These are phyloP conservation scores for Magnolia changhungtana DNA, from an alignment of 164 flowering plant genomes.

Conservation along the genomic window DNA sequence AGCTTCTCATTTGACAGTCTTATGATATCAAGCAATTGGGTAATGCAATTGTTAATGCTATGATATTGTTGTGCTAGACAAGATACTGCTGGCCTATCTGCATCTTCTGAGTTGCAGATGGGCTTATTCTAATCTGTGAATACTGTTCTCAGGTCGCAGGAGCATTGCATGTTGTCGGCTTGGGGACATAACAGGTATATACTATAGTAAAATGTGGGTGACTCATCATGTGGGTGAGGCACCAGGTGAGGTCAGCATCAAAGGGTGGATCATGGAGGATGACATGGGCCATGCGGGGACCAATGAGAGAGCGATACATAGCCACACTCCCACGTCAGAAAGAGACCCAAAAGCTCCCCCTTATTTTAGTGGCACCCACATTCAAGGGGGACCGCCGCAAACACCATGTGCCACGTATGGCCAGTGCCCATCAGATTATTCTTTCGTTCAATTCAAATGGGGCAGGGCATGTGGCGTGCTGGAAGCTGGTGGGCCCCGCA, in stretches of 20 bases:
- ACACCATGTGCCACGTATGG: too few relatives aligned
- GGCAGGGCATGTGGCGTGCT: too few relatives aligned
- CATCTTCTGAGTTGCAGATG: neutral
- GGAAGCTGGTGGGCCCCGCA: neutral
- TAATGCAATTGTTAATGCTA: too few relatives aligned
- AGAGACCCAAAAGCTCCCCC: constrained; percentile 4
- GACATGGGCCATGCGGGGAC: constrained; percentile 6
- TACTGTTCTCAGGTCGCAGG: constrained; percentile 4
- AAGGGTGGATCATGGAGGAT: constrained; percentile 4
- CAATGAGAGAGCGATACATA: constrained; percentile 13
- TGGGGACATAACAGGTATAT: neutral
- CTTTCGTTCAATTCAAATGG: neutral
- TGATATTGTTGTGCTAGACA: neutral
- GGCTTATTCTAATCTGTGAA: neutral
- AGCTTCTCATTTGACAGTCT: neutral
- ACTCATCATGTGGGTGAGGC: constrained; percentile 20
- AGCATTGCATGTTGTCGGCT: too few relatives aligned
- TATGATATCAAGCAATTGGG: neutral
- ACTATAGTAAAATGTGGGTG: constrained; percentile 9
- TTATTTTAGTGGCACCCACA: constrained; percentile 4
- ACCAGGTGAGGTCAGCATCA: constrained; percentile 17
- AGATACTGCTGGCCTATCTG: neutral
- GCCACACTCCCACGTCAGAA: neutral
- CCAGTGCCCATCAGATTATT: constrained; percentile 9
- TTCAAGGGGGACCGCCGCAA: neutral